These are phyloP conservation scores for Daedalea quercina DNA, from an alignment of 768 basidiomycete species.

Conservation along the genomic window DNA sequence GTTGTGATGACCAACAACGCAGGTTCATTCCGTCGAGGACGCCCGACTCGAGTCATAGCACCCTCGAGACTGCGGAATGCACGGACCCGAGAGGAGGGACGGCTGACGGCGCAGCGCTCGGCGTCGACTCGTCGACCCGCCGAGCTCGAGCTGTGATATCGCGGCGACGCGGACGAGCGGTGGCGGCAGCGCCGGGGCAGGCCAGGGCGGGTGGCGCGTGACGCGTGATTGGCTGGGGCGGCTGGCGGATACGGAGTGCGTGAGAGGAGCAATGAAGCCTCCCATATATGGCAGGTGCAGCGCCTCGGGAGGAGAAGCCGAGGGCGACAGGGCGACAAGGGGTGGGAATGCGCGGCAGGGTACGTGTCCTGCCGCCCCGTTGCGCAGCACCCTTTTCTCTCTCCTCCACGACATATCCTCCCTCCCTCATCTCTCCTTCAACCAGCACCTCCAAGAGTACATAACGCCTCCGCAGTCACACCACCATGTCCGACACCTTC, in stretches of 20 bases:
- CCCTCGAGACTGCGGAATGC: too few relatives aligned
- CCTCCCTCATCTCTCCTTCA: conserved; percentile 7
- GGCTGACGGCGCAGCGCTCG: too few relatives aligned
- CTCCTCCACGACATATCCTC: conserved; percentile 12
- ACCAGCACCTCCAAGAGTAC: conserved; percentile 10
- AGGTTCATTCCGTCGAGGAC: too few relatives aligned
- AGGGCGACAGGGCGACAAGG: conserved; percentile 2
- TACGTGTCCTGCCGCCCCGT: conserved; percentile 12
- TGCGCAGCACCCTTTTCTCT: conserved; percentile 13
- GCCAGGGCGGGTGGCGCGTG: not conserved
- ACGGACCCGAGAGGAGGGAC: too few relatives aligned
- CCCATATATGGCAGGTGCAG: not conserved
- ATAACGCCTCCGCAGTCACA: conserved; percentile 17
- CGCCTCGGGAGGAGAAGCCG: not conserved
- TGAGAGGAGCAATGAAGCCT: not conserved
- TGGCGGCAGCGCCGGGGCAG: not conserved
- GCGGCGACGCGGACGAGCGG: not conserved
- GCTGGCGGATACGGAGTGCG: not conserved
- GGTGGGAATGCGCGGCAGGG: conserved; percentile 10
- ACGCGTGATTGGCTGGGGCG: not conserved
- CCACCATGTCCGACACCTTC: conserved; percentile 16
- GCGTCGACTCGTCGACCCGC: too few relatives aligned
- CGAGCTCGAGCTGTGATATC: too few relatives aligned
- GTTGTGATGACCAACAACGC: too few relatives aligned
- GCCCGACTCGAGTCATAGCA: too few relatives aligned